Percentiles rank a stretch among this genome's conserved stretches.
Evolutionary conservation across 257 asterid genomes (phyloP).

Genomic region (Solanum appendiculatum): DNA sequence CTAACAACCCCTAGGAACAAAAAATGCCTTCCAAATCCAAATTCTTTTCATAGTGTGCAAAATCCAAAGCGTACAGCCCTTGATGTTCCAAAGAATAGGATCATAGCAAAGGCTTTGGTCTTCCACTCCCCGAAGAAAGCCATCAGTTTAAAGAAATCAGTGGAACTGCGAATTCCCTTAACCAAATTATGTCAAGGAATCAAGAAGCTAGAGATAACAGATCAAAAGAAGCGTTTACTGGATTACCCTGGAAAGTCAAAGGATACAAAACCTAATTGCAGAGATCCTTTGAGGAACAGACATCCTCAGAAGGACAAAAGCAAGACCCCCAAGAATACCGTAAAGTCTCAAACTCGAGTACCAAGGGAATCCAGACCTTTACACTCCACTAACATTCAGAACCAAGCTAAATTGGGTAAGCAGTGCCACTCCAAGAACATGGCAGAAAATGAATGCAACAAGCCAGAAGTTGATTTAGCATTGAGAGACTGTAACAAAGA

Average conservation of each 20-base stretch:
- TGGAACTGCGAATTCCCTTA: conserved; percentile 45
- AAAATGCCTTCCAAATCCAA: conserved; percentile 24
- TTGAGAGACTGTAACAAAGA: neutral
- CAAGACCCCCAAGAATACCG: conserved; percentile 4
- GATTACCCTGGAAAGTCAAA: conserved; percentile 24
- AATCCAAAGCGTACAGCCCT: conserved; percentile 31
- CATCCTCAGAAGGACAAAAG: conserved; percentile 22
- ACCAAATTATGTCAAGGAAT: conserved; percentile 53
- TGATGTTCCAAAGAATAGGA: conserved; percentile 31
- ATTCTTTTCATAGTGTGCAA: conserved; percentile 63
- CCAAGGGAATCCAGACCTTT: conserved; percentile 1
- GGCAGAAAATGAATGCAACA: neutral
- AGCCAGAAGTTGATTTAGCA: neutral
- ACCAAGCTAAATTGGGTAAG: conserved; percentile 5
- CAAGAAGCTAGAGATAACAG: conserved; percentile 65
- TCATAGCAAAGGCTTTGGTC: conserved; percentile 57
- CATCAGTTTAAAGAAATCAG: conserved; percentile 40
- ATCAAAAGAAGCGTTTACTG: conserved; percentile 39
- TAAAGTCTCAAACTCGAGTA: conserved; percentile 8
- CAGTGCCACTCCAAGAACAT: neutral
- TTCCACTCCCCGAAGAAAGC: conserved; percentile 65
- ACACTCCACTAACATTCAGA: conserved; percentile 6
- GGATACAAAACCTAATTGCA: conserved; percentile 6
- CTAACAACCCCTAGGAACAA: conserved; percentile 86
- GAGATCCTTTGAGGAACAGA: conserved; percentile 12